Percentiles rank a stretch among this genome's conserved stretches.
Evolutionary conservation across 169 alveolate species (phyloP).

Genomic region (Neospora caninum): DNA sequence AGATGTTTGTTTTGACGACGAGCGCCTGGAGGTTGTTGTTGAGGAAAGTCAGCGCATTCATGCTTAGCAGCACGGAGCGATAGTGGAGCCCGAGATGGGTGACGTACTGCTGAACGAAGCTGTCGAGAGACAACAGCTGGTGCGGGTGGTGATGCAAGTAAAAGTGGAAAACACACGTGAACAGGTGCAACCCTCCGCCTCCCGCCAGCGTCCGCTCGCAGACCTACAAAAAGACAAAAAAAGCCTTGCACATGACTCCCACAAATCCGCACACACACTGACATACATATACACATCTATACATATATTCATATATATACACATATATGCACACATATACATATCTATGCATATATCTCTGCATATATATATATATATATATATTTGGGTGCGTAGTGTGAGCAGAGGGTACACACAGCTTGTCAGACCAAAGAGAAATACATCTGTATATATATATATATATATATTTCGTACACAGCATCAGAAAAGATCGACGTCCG

Average conservation of each 20-base stretch:
- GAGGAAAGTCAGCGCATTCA: not conserved
- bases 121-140: conserved; percentile 8
- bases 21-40: not conserved
- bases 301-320: not conserved
- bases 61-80: not conserved
- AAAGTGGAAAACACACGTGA: conserved; percentile 13
- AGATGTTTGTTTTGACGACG: not conserved
- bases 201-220: not conserved
- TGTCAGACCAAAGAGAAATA: too few species aligned
- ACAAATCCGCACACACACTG: too few species aligned
- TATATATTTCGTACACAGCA: too few species aligned
- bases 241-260: not conserved
- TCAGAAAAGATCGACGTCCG: too few species aligned
- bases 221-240: not conserved
- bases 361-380: not conserved
- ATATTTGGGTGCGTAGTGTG: not conserved
- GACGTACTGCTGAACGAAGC: conserved; percentile 18
- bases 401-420: too few species aligned
- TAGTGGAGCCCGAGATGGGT: not conserved
- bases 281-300: too few species aligned
- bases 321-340: not conserved
- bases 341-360: not conserved
- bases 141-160: conserved; percentile 3
- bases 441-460: too few species aligned
- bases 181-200: conserved; percentile 12